Base-by-base conservation (phyloP, 306 rosid species). In the Castanea mollissima region DNA sequence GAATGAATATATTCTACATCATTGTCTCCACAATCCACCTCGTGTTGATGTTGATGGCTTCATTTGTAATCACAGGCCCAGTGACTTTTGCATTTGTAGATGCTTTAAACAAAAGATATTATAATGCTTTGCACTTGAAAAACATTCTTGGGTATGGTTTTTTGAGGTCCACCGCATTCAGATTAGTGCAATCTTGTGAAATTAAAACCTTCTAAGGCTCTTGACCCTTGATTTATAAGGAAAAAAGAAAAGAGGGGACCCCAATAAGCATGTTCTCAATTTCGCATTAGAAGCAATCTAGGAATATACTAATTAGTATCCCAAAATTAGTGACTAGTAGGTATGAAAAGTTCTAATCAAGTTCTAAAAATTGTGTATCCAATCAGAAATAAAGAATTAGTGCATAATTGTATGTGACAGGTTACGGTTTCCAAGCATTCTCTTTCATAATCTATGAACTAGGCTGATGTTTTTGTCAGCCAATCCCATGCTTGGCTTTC, bases 291-390 rank as follows among this genome's bases (percentile, higher is more conserved):
- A 76, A 77, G 76, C 81, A 62, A 55, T 52, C 57, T 69, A 75
- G 49, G 82, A 74, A 65, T 76, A 71, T 60, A 41, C 12, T 41
- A 49, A 49, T 73, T 44, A 62, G 81, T 67, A 73, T 74, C 81
- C 84, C 83, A 78, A 82, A 77, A 77, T 75, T 55, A 18, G 20
- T 72, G 32, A 52, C 77, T 49, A 63, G 32, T 79, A 46, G 78
- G 86, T 78, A 49, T 60, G 46, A 65, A 60, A 55, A 83, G 27
- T 56, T 4, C 59, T 31, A 49, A 13, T 77, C 46, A 44, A 55
- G 68, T 58, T 57, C 65, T 76, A 64, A 80, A 75, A 63, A 71
- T 23, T 72, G 74, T 55, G 46, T 32, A 80, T 31, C 77, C 87
- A 83, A 76, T 79, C 29, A 57, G 54, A 71, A 82, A 34, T 41